Conservation (phyloP, 2,329 filamentous ascomycete genomes). For the Pseudogymnoascus sp. region DNA sequence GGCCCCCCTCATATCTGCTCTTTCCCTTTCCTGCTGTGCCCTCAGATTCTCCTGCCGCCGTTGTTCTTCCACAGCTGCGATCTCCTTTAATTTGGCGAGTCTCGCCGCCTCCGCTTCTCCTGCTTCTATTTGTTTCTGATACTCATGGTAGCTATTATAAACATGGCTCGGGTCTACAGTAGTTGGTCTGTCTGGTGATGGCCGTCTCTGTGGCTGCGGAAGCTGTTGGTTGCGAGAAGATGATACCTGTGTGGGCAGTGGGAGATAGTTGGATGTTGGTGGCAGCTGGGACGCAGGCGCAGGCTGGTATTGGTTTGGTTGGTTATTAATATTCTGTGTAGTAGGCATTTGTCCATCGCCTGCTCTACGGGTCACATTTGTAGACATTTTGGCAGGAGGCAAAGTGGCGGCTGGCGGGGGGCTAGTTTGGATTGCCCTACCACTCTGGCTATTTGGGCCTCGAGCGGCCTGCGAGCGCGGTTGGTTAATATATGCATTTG, state of each 20-base stretch:
- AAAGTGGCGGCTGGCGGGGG: not conserved
- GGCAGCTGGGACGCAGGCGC: not conserved
- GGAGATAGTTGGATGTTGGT: not conserved
- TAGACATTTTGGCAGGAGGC: not conserved
- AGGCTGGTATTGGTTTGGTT: constrained; percentile 1
- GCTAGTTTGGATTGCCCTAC: not conserved
- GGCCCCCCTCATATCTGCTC: not conserved
- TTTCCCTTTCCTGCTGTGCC: not conserved
- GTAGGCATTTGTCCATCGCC: not conserved
- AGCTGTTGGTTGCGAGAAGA: not conserved
- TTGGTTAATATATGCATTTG: not conserved
- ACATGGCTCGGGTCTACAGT: constrained; percentile 13
- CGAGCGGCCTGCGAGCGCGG: not conserved
- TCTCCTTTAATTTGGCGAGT: not conserved
- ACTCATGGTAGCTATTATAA: constrained; percentile 12
- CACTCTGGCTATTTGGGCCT: not conserved
- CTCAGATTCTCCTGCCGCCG: not conserved
- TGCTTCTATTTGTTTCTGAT: constrained; percentile 10
- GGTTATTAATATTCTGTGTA: not conserved
- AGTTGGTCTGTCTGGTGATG: not conserved
- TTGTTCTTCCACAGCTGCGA: not conserved
- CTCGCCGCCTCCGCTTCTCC: not conserved
- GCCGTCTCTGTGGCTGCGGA: not conserved
- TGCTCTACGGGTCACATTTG: not conserved
- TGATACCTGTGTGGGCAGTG: not conserved